Evolutionary conservation across 306 rosid genomes (phyloP), one percentile per base, ranked within the genome.

Genomic region (Cicer bijugum): DNA sequence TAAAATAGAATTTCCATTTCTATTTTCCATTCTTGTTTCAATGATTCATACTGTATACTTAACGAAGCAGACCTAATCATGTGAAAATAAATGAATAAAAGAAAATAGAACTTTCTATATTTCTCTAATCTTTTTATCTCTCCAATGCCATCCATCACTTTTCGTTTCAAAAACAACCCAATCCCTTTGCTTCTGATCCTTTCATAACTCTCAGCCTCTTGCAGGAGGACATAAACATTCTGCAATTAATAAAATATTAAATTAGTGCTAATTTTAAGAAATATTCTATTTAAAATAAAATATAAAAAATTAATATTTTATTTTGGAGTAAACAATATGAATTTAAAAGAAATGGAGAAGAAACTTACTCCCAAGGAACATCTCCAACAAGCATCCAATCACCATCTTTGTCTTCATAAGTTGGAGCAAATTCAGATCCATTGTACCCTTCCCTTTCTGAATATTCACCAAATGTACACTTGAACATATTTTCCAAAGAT

Each of bases 331-430:
- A 2, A 2, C 2, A 55, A 7, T 7, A 17, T 17, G 7, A 19
- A 55, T 46, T 7, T 3, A 7, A 39, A 7, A 60, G 1, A 14
- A 61, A 11, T n/a, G 46, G 12, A 16, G 16, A 37, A 69, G 17
- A 16, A 63, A 85, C 97, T 81, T 84, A 87, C 92, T 86, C 57
- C 96, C 96, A 88, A 57, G 98, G 96, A 79, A 92, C 98, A 73
- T 92, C 98, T 84, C 98, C 98, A 67, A 88, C 92, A 9, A 92
- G 83, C 98, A 90, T 92, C 96, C 98, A 92, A 39, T 92, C 98
- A 53, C 96, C 98, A 59, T 92, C 98, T 69, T 87, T 92, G 66
- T 92, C 98, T 81, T 92, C 92, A 52, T 92, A 92, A 48, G 91
- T 90, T 8, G 89, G 98, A 78, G 80, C 92, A 76, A 69, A 88